Evolutionary conservation across 495 filamentous ascomycete genomes (phyloP).

Genomic region (Umbilicaria muhlenbergii): DNA sequence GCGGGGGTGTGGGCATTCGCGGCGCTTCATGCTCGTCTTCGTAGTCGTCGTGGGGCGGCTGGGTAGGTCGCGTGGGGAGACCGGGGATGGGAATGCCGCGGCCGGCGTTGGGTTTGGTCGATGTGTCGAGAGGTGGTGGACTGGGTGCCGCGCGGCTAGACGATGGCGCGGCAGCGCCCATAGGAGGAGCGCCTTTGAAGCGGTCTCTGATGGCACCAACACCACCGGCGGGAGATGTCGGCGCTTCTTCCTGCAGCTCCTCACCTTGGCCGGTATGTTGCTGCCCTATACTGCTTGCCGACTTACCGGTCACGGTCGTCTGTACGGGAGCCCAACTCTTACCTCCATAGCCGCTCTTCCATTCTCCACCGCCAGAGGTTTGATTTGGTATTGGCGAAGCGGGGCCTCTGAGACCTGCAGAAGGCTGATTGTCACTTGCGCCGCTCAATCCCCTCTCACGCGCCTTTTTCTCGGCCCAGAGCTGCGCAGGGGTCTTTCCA

Average conservation of each 20-base stretch:
- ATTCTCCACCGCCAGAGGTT: slow-evolving; percentile 53
- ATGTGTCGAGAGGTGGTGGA: slow-evolving; percentile 46
- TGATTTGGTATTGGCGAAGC: slow-evolving; percentile 44
- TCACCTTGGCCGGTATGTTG: slow-evolving; percentile 43
- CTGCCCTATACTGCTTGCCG: slow-evolving; percentile 38
- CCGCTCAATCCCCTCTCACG: slow-evolving; percentile 46
- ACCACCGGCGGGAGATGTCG: slow-evolving; percentile 37
- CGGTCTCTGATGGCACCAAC: slow-evolving; percentile 60
- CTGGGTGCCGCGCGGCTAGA: slow-evolving; percentile 32
- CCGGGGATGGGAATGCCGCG: slow-evolving; percentile 56
- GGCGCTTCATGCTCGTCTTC: slow-evolving; percentile 31
- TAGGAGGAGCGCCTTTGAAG: slow-evolving; percentile 54
- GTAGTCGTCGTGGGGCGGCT: slow-evolving; percentile 28
- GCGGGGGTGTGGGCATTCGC: slow-evolving; percentile 38
- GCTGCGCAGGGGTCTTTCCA: slow-evolving; percentile 89
- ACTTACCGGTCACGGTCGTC: slow-evolving; percentile 51
- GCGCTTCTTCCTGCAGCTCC: slow-evolving; percentile 27
- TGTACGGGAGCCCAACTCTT: slow-evolving; percentile 80
- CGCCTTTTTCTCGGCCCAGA: slow-evolving; percentile 95
- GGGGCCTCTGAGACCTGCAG: slow-evolving; percentile 19
- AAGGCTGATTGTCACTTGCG: slow-evolving; percentile 19
- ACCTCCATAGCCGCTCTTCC: slow-evolving; percentile 80
- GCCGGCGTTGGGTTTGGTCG: slow-evolving; percentile 41
- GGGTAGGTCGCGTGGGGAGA: slow-evolving; percentile 41
- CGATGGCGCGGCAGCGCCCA: slow-evolving; percentile 38